phyloP scores from a whole-genome alignment of 2,329 filamentous ascomycete genomes.

The Chaetomium sp. region DNA sequence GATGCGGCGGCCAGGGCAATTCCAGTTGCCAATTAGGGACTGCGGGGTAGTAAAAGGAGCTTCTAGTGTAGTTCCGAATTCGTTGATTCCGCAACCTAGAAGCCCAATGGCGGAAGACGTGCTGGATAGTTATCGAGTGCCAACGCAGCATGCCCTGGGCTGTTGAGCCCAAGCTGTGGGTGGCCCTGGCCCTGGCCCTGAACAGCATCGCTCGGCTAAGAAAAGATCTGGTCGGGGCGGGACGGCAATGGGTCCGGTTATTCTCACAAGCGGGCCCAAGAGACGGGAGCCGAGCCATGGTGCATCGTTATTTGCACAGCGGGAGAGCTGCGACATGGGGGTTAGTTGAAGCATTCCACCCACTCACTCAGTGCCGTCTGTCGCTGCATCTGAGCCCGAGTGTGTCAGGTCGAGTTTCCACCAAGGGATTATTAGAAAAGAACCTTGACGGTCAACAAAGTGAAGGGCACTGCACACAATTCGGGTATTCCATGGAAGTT shows the following conservation, averaged over 20 bases:
- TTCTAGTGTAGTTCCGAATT: not conserved
- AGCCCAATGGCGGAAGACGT: conserved; percentile 7
- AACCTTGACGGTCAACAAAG: not conserved
- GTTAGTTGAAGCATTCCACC: not conserved
- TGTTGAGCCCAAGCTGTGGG: no score
- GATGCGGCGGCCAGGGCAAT: not conserved
- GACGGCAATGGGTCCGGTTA: conserved; percentile 9
- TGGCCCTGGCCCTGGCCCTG: no score
- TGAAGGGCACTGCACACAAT: not conserved
- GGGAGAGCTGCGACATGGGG: not conserved
- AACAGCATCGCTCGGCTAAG: not conserved
- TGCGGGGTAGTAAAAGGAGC: not conserved
- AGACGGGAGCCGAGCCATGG: conserved; percentile 24
- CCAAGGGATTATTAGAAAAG: not conserved
- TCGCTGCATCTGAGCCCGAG: not conserved
- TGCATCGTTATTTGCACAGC: conserved; percentile 9
- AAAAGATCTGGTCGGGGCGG: not conserved
- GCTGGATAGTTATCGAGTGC: not conserved
- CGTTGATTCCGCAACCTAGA: not conserved
- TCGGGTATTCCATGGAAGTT: not conserved
- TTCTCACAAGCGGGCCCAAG: conserved; percentile 23
- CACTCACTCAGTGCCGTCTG: not conserved
- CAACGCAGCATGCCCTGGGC: not conserved
- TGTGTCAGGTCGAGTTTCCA: not conserved
- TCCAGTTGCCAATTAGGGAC: not conserved